Conservation (phyloP, 495 filamentous ascomycete genomes). For the Annulohypoxylon stygium region DNA sequence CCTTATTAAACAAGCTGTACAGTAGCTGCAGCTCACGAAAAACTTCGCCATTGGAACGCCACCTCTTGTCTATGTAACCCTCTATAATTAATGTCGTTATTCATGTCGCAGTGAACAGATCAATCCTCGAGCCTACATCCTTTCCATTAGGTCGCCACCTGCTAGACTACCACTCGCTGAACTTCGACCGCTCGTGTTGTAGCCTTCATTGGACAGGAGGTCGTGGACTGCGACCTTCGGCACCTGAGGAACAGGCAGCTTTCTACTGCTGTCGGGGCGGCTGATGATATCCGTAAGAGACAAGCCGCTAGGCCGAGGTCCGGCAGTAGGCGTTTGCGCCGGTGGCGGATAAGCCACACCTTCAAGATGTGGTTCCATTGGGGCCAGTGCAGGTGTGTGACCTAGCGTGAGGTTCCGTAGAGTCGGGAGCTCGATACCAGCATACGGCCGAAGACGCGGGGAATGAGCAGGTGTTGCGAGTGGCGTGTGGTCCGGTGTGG, state of each 20-base stretch:
- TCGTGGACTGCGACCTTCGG: conserved; percentile 93
- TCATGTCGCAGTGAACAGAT: conserved; percentile 43
- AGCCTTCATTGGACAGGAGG: conserved; percentile 75
- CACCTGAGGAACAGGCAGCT: conserved; percentile 90
- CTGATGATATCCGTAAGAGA: conserved; percentile 94
- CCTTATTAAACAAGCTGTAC: conserved; percentile 43
- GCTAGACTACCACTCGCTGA: conserved; percentile 63
- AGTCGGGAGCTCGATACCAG: conserved; percentile 79
- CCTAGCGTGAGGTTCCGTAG: conserved; percentile 89
- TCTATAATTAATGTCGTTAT: conserved; percentile 52
- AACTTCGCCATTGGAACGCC: conserved; percentile 43
- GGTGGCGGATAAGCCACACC: conserved; percentile 57
- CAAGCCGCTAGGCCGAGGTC: conserved; percentile 70
- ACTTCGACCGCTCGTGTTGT: conserved; percentile 63
- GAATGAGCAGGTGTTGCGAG: conserved; percentile 96
- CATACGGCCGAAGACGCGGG: conserved; percentile 85
- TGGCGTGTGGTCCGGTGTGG: conserved; percentile 96
- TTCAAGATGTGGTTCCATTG: conserved; percentile 85
- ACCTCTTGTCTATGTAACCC: conserved; percentile 49
- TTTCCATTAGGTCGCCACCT: conserved; percentile 59
- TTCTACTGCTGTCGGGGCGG: conserved; percentile 85
- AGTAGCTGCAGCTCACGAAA: conserved; percentile 32
- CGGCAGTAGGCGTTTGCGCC: conserved; percentile 51
- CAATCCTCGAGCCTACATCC: conserved; percentile 43
- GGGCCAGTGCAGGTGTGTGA: conserved; percentile 88